These are phyloP conservation scores for Debaryomyces hansenii DNA, from an alignment of 805 yeast species.

Conservation along the genomic window DNA sequence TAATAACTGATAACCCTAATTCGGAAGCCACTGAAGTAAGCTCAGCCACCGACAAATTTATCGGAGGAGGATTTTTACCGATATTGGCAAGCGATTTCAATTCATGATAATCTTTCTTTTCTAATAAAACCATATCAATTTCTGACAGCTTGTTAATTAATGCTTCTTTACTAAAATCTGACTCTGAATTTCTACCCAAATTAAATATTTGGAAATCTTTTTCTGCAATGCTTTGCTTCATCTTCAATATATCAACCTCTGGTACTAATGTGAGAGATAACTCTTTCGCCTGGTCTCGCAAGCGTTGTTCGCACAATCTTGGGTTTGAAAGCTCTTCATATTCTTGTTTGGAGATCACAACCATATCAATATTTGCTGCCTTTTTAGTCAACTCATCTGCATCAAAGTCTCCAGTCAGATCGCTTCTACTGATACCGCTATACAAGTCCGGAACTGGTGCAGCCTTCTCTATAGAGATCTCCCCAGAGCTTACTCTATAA, in stretches of 20 bases:
- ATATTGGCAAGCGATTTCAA: slow-evolving; percentile 17
- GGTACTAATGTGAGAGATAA: slow-evolving; percentile 24
- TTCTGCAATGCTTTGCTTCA: slow-evolving; percentile 27
- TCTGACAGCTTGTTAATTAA: slow-evolving; percentile 25
- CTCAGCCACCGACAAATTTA: background rate
- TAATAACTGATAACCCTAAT: slow-evolving; percentile 29
- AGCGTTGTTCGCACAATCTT: slow-evolving; percentile 9
- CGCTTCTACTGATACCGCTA: slow-evolving; percentile 8
- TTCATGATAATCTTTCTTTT: slow-evolving; percentile 26
- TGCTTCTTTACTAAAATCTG: slow-evolving; percentile 19
- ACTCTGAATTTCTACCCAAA: slow-evolving; percentile 12
- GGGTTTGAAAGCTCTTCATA: slow-evolving; percentile 15
- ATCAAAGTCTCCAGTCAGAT: slow-evolving; percentile 31
- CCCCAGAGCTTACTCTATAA: background rate
- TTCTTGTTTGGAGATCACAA: slow-evolving; percentile 20
- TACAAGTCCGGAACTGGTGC: background rate
- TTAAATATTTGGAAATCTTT: slow-evolving; percentile 28
- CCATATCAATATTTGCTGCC: slow-evolving; percentile 26
- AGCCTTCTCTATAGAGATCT: background rate
- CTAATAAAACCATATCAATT: slow-evolving; percentile 31
- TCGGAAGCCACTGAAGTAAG: slow-evolving; percentile 30
- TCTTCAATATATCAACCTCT: slow-evolving; percentile 21
- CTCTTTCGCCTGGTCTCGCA: slow-evolving; percentile 20
- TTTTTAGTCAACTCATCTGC: slow-evolving; percentile 24
- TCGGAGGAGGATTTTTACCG: background rate